Conservation (phyloP, 192 early-diverging fungal species). For the Mortierella antarctica region DNA sequence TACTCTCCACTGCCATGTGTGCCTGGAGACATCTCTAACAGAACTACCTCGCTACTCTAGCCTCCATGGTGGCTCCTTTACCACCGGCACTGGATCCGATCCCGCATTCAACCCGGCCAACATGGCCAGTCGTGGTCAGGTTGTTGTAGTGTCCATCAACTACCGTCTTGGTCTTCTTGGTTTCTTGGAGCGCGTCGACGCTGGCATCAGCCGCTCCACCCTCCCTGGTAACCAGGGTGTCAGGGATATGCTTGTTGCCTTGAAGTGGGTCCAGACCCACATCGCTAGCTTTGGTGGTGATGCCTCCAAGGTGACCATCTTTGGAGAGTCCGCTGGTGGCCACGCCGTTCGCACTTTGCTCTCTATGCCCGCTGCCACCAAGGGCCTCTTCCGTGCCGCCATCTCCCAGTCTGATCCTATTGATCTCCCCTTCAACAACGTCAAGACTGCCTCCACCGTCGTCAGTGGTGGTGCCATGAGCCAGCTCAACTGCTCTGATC, state of each 20-base stretch:
- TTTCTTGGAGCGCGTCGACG: constrained; percentile 51
- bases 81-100: constrained; percentile 48
- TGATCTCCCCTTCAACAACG: constrained; percentile 44
- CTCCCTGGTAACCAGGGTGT: constrained; percentile 51
- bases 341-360: constrained; percentile 47
- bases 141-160: constrained; percentile 52
- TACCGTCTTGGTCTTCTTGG: constrained; percentile 53
- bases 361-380: constrained; percentile 53
- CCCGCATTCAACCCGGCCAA: constrained; percentile 53
- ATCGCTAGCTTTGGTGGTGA: constrained; percentile 44
- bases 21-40: neutral
- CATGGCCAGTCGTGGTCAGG: constrained; percentile 47
- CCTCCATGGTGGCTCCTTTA: constrained; percentile 50
- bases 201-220: constrained; percentile 42
- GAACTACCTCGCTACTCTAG: constrained; percentile 8
- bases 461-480: constrained; percentile 46
- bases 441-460: constrained; percentile 42
- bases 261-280: constrained; percentile 48
- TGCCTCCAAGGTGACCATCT: constrained; percentile 37
- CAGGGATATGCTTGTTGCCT: constrained; percentile 48
- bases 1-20: too few relatives aligned
- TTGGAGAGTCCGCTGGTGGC: constrained; percentile 52
- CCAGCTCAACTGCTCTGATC: constrained; percentile 25
- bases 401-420: constrained; percentile 49
- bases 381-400: constrained; percentile 45